phyloP scores from a whole-genome alignment of 1,284 basidiomycete genomes.

The Ganoderma lingzhi region DNA sequence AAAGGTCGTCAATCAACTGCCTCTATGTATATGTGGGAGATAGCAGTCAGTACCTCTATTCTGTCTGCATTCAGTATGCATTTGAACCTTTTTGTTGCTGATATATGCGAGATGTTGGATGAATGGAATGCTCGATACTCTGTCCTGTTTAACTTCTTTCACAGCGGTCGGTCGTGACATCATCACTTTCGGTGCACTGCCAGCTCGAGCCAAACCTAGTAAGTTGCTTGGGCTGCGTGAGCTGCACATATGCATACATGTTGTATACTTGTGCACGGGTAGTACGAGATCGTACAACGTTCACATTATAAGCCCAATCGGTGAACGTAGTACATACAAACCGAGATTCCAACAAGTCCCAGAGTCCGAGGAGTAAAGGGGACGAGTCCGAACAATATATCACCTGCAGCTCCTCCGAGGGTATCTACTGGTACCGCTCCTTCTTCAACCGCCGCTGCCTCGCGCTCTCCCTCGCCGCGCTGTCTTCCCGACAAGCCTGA shows the following conservation, averaged over 20 bases:
- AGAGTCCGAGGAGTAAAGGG: neutral
- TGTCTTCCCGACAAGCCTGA: conserved; percentile 40
- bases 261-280: no score
- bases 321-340: conserved; percentile 5
- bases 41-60: no score
- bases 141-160: no score
- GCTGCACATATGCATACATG: neutral
- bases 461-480: conserved; percentile 32
- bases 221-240: neutral
- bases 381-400: neutral
- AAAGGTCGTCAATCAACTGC: no score
- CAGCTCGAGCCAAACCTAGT: no score
- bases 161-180: no score
- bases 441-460: conserved; percentile 33
- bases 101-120: no score
- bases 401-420: neutral
- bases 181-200: no score
- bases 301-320: conserved; percentile 1
- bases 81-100: no score
- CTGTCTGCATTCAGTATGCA: no score
- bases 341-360: neutral
- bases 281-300: neutral
- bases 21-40: no score
- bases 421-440: conserved; percentile 34
- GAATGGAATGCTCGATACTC: no score